These are phyloP conservation scores for Solanum dulcamara DNA, from an alignment of 257 asterid genomes.

Conservation along the genomic window DNA sequence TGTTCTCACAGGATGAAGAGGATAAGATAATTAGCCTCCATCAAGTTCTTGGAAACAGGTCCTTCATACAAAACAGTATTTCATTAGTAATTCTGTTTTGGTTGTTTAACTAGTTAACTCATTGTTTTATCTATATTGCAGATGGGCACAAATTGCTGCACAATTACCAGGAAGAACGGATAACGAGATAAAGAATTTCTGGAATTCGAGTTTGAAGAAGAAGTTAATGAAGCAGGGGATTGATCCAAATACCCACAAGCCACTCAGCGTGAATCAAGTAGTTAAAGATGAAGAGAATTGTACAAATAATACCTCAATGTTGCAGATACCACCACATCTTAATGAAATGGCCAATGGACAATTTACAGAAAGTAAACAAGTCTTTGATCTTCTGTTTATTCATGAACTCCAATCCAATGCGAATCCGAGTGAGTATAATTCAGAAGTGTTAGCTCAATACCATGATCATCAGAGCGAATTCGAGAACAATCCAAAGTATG, in stretches of 20 bases:
- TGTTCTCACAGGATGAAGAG: conserved; percentile 74
- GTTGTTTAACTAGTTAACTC: not conserved
- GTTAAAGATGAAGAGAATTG: conserved; percentile 11
- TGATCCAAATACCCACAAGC: conserved; percentile 75
- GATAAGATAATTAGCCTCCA: conserved; percentile 55
- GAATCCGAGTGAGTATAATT: not conserved
- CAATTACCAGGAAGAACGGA: conserved; percentile 88
- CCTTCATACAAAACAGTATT: not conserved
- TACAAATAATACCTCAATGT: not conserved
- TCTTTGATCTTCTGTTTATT: conserved; percentile 45
- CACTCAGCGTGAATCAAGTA: conserved; percentile 3
- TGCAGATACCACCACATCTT: conserved; percentile 12
- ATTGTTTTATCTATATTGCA: conserved; percentile 3
- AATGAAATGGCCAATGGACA: conserved; percentile 1
- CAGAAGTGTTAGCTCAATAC: not conserved
- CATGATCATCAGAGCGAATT: not conserved
- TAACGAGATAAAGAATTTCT: conserved; percentile 76
- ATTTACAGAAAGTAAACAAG: conserved; percentile 19
- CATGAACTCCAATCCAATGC: conserved; percentile 31
- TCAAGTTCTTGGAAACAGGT: conserved; percentile 71
- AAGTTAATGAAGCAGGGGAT: conserved; percentile 67
- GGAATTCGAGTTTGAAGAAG: conserved; percentile 78
- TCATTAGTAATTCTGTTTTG: not conserved
- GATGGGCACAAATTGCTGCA: conserved; percentile 92
- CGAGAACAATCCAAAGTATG: conserved; percentile 2